phyloP scores from a whole-genome alignment of 75 land plant genomes.

The Adiantum capillusveneris region DNA sequence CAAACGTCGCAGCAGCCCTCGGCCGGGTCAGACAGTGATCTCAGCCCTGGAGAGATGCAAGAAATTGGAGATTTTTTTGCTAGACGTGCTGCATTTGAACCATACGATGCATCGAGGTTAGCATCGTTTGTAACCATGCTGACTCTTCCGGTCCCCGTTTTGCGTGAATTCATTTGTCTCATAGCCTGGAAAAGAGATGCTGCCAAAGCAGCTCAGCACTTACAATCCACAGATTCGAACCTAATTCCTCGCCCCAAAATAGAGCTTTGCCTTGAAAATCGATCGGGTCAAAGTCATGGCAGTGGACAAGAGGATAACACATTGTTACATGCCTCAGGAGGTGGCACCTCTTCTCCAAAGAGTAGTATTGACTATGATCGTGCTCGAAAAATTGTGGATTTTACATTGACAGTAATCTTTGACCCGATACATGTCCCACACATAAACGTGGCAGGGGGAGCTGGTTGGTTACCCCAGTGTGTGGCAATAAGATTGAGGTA shows the following conservation, averaged over 20 bases:
- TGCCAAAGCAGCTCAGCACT: constrained; percentile 30
- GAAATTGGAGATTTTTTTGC: constrained; percentile 98
- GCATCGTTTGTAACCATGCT: constrained; percentile 98
- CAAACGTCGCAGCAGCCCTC: constrained; percentile 12
- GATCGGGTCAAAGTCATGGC: constrained; percentile 35
- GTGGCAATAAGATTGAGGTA: constrained; percentile 82
- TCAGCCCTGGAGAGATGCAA: constrained; percentile 56
- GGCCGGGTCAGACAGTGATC: constrained; percentile 53
- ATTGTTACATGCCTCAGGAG: constrained; percentile 11
- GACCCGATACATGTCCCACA: constrained; percentile 79
- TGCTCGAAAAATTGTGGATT: constrained; percentile 63
- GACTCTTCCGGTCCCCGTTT: constrained; percentile 77
- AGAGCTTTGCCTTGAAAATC: constrained; percentile 88
- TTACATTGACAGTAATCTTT: constrained; percentile 77
- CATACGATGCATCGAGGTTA: constrained; percentile 97
- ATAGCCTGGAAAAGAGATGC: constrained; percentile 91
- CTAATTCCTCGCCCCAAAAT: constrained; percentile 64
- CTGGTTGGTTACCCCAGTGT: constrained; percentile 98
- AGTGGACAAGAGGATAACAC: constrained; percentile 13
- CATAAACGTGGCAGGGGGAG: constrained; percentile 96
- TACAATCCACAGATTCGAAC: constrained; percentile 56
- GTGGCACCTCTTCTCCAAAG: constrained; percentile 31
- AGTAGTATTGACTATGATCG: constrained; percentile 92
- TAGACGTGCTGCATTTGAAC: constrained; percentile 95
- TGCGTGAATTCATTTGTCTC: constrained; percentile 84